phyloP scores from a whole-genome alignment of 2,329 filamentous ascomycete species.

The Ustulina deusta region DNA sequence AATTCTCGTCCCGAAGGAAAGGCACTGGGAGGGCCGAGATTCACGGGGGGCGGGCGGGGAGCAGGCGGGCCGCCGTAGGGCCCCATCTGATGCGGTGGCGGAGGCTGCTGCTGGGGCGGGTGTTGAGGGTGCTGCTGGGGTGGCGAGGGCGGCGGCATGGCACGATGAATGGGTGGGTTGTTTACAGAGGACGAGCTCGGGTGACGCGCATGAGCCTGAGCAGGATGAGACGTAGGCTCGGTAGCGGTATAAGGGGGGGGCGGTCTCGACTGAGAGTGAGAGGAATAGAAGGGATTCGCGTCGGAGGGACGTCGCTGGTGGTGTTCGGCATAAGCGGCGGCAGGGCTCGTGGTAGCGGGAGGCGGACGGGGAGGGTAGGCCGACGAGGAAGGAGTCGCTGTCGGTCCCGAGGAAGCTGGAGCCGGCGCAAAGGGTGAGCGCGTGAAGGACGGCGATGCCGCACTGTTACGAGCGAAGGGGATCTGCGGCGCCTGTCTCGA shows the following conservation, averaged over 20 bases:
- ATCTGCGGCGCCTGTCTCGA: conserved; percentile 48
- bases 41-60: conserved; percentile 48
- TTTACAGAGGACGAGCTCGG: conserved; percentile 51
- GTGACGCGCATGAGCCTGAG: conserved; percentile 49
- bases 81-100: conserved; percentile 48
- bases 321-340: conserved; percentile 41
- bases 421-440: conserved; percentile 45
- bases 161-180: conserved; percentile 45
- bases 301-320: conserved; percentile 51
- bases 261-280: conserved; percentile 49
- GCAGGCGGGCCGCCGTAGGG: conserved; percentile 48
- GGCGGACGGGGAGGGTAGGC: conserved; percentile 48
- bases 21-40: conserved; percentile 48
- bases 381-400: conserved; percentile 36
- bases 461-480: conserved; percentile 48
- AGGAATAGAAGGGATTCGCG: conserved; percentile 48
- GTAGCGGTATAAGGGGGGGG: conserved; percentile 45
- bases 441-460: conserved; percentile 44
- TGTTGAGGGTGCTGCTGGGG: conserved; percentile 50
- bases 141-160: conserved; percentile 49
- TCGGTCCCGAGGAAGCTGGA: conserved; percentile 28
- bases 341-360: conserved; percentile 46
- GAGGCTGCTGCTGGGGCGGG: conserved; percentile 43
- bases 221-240: conserved; percentile 49
- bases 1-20: conserved; percentile 51